Percentiles rank a stretch among this genome's conserved stretches.
Evolutionary conservation across 257 asterid species (phyloP).

Genomic region (Solanum microdontum): DNA sequence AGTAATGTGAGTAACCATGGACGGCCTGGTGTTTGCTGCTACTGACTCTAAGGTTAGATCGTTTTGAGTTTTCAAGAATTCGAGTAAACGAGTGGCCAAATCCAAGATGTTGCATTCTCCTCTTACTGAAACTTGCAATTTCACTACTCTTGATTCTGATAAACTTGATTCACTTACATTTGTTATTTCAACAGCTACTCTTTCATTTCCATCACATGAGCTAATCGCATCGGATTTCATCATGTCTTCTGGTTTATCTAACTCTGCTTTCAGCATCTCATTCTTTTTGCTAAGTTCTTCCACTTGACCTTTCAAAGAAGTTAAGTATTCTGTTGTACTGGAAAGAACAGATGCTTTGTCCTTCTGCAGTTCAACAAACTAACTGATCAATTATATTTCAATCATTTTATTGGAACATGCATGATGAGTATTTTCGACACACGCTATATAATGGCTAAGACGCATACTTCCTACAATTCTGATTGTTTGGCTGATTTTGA

Average conservation of each 20-base stretch:
- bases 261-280: neutral
- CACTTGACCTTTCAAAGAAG: neutral
- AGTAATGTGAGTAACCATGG: neutral
- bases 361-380: neutral
- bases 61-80: neutral
- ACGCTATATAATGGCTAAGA: neutral
- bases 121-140: constrained; percentile 2
- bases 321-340: constrained; percentile 1
- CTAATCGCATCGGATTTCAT: neutral
- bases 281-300: neutral
- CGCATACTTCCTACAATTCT: neutral
- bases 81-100: neutral
- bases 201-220: neutral
- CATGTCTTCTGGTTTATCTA: neutral
- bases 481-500: neutral
- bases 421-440: neutral
- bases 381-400: too few species aligned
- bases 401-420: neutral
- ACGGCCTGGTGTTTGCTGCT: neutral
- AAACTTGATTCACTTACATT: neutral
- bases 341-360: constrained; percentile 12
- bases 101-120: constrained; percentile 1
- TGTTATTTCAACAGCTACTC: neutral
- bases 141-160: neutral
- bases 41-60: neutral